Base-by-base conservation (phyloP, 2,329 filamentous ascomycete species). In the Malbranchea zuffiana region DNA sequence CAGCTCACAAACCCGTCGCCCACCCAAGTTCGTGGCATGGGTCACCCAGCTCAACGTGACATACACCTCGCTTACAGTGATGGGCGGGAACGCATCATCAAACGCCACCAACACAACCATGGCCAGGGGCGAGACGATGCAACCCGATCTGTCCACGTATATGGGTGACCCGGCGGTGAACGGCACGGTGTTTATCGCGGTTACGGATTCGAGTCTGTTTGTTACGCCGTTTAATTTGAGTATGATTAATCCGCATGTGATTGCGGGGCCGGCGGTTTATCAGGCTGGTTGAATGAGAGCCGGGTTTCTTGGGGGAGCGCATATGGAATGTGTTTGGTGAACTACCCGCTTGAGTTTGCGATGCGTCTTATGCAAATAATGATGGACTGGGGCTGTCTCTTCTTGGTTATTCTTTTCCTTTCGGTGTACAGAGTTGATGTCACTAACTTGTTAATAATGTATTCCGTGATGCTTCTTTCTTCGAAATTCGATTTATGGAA, bases 191-290 rank as follows among this genome's bases (percentile, higher is more conserved):
- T 90, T 88, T 53, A 62, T 92, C 31, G 80, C 76, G 0, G 53
- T 93, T 7, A 88, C 82, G 0, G 82, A 88, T 49, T 53, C 57
- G 0, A 71, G 86, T 45, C 47, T 78, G 0, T 75, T 66, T 43
- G 68, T 87, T 2, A 87, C 82, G 5, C 79, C 82, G 0, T 88
- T 83, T 58, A 90, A 90, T 52, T 41, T 88, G 41, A 72, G 66
- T 16, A 68, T 74, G 67, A 66, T 88, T 13, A 88, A 90, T 46
- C 75, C 81, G 0, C 81, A 86, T 49, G 78, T 90, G 23, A 73
- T 75, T 39, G 82, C 83, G 15, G 65, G 65, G 18, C 66, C 86
- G 37, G 79, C 74, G 36, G 53, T 90, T 24, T 90, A 87, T 57
- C 80, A 85, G 61, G 77, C 82, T 49, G 84, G 83, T 47, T 90